Evolutionary conservation across 108 stramenopile genomes (phyloP).

Genomic region (Cyclotella cryptica): DNA sequence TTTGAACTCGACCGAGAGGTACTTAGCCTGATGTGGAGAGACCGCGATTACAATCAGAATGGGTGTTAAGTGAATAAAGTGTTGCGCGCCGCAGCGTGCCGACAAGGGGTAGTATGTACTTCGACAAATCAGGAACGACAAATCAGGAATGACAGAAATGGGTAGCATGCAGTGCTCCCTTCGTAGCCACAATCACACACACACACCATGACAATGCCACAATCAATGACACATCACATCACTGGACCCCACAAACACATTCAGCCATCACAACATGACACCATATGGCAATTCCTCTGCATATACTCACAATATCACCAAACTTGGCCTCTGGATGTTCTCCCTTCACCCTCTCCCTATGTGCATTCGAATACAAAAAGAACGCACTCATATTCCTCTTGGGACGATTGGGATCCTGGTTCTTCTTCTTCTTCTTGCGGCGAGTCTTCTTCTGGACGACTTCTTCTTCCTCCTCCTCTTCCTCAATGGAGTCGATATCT

Average conservation of each 20-base stretch:
- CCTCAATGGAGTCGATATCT: slow-evolving; percentile 37
- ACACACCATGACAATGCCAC: not conserved
- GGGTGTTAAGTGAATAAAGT: too few relatives aligned
- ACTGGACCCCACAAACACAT: slow-evolving; percentile 13
- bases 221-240: slow-evolving; percentile 39
- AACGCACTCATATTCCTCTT: slow-evolving; percentile 89
- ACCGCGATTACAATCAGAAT: too few relatives aligned
- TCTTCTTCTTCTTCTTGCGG: slow-evolving; percentile 40
- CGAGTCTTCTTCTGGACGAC: slow-evolving; percentile 37
- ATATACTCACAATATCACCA: slow-evolving; percentile 87
- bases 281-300: not conserved
- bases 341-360: slow-evolving; percentile 71
- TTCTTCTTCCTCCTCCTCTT: slow-evolving; percentile 42
- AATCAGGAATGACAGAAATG: too few relatives aligned
- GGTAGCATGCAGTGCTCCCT: too few relatives aligned
- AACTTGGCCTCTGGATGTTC: slow-evolving; percentile 80
- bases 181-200: too few relatives aligned
- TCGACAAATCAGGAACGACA: too few relatives aligned
- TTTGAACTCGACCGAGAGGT: slow-evolving; percentile 47
- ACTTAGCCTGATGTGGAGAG: slow-evolving; percentile 47
- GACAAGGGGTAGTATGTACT: too few relatives aligned
- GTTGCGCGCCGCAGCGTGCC: too few relatives aligned
- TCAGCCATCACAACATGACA: slow-evolving; percentile 26
- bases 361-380: slow-evolving; percentile 83
- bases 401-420: slow-evolving; percentile 78